phyloP scores from a whole-genome alignment of 139 green algal genomes.

The Tetratostichococcus sp. region DNA sequence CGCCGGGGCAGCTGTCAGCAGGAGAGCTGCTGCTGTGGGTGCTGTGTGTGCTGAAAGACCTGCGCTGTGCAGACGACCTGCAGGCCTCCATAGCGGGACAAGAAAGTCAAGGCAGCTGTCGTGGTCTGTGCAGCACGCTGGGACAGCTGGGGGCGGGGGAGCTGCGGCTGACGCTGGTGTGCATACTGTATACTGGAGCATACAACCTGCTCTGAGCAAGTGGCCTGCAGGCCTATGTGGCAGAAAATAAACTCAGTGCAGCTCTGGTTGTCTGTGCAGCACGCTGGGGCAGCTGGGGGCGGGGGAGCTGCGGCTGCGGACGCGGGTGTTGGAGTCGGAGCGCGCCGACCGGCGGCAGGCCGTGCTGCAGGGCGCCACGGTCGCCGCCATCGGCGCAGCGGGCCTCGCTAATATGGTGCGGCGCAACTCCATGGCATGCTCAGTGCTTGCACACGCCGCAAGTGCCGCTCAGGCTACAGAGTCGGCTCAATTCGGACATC shows the following conservation, averaged over 20 bases:
- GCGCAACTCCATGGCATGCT: neutral
- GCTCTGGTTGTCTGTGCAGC: neutral
- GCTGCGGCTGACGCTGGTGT: conserved; percentile 67
- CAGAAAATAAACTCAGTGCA: too few species aligned
- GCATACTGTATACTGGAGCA: neutral
- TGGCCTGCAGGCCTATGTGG: too few species aligned
- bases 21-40: conserved; percentile 73
- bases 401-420: conserved; percentile 11
- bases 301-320: conserved; percentile 68
- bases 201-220: neutral
- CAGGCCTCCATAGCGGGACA: too few species aligned
- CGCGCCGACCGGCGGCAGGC: conserved; percentile 46
- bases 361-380: conserved; percentile 54
- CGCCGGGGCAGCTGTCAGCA: conserved; percentile 49
- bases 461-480: too few species aligned
- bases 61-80: too few species aligned
- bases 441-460: neutral
- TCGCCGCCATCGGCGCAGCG: conserved; percentile 53
- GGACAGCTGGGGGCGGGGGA: conserved; percentile 58
- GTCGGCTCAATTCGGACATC: too few species aligned
- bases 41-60: conserved; percentile 20
- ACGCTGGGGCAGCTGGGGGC: conserved; percentile 49
- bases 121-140: conserved; percentile 20
- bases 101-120: too few species aligned
- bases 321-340: conserved; percentile 72